Evolutionary conservation across 2,329 filamentous ascomycete species (phyloP), one percentile per base, ranked within the genome.

Genomic region (Fusarium denticulatum): DNA sequence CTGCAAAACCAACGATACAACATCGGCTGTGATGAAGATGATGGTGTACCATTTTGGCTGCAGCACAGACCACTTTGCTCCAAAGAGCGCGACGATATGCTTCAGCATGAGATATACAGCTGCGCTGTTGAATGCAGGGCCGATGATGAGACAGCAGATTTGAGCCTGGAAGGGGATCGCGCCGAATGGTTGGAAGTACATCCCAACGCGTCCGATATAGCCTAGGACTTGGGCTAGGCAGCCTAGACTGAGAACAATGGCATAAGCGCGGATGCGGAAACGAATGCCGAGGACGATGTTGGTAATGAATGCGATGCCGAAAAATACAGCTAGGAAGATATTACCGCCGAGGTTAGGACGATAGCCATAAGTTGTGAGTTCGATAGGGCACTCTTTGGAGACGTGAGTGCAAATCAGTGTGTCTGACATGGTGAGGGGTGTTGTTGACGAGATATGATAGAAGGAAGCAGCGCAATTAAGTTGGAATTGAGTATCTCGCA

Each of bases 51-150:
- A 26, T n/a, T 63, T 68, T 14, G 65, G 65, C 15, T 68, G 34
- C 11, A 68, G 9, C 4, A 68, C 10, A 2, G 65, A 68, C 64
- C 64, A 68, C 5, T 49, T n/a, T 4, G 64, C 6, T 5, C 64
- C 65, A 22, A 68, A 68, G 2, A 67, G 26, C 14, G 56, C 13
- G 13, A 68, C 65, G 5, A 68, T 55, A 14, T 68, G 34, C 13
- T 68, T 68, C 0, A 68, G 42, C 64, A 68, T 68, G 8, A 68
- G 56, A 15, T 68, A 68, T 14, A 68, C n/a, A 28, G 64, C 65
- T 6, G 65, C 65, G 20, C 42, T 68, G 20, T 68, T 68, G 20
- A 68, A 68, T 6, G 65, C 65, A 13, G 65, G 65, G 2, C 64
- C 65, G 22, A 68, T 68, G 2, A 68, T 68, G 0, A 68, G 56